These are phyloP conservation scores for Boehmeria nivea DNA, from an alignment of 306 rosid species.

Conservation along the genomic window DNA sequence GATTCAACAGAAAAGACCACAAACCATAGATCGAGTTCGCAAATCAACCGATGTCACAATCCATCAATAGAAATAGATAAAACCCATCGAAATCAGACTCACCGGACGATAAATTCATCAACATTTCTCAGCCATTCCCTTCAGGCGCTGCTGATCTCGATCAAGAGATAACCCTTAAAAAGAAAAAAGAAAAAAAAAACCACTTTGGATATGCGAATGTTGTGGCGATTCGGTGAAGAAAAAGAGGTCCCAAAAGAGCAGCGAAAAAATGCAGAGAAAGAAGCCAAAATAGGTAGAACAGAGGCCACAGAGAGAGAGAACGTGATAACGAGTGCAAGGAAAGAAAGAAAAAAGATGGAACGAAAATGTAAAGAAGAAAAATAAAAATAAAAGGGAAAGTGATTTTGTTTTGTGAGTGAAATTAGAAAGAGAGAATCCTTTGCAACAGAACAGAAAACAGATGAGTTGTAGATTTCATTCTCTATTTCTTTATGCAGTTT, in stretches of 20 bases:
- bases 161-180: neutral
- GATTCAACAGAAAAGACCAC: slow-evolving; percentile 10
- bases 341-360: too few species aligned
- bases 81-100: slow-evolving; percentile 18
- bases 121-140: slow-evolving; percentile 29
- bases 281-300: neutral
- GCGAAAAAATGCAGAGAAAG: too few species aligned
- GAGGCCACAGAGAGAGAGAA: neutral
- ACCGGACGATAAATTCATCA: slow-evolving; percentile 22
- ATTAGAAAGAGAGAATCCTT: neutral
- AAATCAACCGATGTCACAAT: slow-evolving; percentile 36
- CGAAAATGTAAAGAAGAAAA: neutral
- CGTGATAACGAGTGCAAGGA: neutral
- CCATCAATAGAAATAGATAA: slow-evolving; percentile 25
- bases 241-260: slow-evolving; percentile 6
- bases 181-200: neutral
- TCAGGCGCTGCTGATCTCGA: slow-evolving; percentile 12
- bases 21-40: slow-evolving; percentile 25
- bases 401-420: neutral
- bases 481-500: neutral
- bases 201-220: neutral
- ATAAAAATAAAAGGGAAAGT: neutral
- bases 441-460: slow-evolving; percentile 8
- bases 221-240: neutral
- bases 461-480: slow-evolving; percentile 8